Base-by-base conservation (phyloP, 805 yeast genomes). In the Yarrowia sp. region DNA sequence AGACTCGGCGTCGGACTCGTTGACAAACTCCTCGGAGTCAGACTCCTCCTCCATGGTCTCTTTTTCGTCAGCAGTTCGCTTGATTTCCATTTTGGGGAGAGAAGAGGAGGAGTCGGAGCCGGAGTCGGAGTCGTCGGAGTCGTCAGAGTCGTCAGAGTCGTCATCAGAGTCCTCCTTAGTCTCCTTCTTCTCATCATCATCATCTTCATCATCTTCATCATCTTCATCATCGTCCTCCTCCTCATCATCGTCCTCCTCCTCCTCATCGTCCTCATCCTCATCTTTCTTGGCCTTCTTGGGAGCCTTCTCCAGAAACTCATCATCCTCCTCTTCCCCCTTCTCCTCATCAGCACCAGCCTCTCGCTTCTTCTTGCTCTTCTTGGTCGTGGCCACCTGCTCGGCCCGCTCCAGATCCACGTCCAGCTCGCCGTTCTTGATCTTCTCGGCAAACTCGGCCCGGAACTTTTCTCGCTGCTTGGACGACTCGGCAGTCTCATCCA, bases 351-450 rank as follows among this genome's bases (percentile, higher is more conserved):
- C n/a, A 8, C 38, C 49, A 10, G 56, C 52, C 53, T 53, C 46
- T 46, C 67, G 52, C 69, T 63, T 42, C 32, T 42, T 59, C 70
- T 70, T 68, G 72, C 65, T 22, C 69, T 42, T 64, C 70, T 70
- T 68, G 72, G 64, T n/a, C 64, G 65, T 43, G 52, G 52, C 65
- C 1, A 63, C 59, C 53, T 78, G 78, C 59, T 83, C 83, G 61
- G 74, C 72, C 46, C 81, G 82, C 3, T 82, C 81, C 11, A 87
- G 82, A 15, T 90, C 85, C 49, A 87, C 82, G 5, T 89, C 89
- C 48, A 91, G 78, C 11, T 82, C 81, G 15, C 84, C 86, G 0
- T 82, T 80, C 63, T 85, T 83, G 68, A 90, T 77, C 73, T 84
- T 81, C 49, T 80, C 78, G 48, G 83, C 84, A 53, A 90, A 80